phyloP scores from a whole-genome alignment of 2,329 filamentous ascomycete species.

The Epichloe uncinata region DNA sequence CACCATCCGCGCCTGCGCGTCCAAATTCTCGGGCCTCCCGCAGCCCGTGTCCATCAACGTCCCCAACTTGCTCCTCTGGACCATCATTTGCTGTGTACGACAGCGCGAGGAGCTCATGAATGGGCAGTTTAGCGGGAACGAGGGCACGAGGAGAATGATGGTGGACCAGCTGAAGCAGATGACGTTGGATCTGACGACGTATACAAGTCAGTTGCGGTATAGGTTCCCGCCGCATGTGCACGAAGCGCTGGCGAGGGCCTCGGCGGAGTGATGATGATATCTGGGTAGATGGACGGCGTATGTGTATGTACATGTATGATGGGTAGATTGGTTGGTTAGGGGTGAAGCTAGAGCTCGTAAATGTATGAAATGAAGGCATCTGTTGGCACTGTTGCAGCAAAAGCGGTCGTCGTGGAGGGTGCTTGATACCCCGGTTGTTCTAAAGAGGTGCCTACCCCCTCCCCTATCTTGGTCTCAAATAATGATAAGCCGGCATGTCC shows the following conservation, averaged over 20 bases:
- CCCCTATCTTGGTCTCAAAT: too few species aligned
- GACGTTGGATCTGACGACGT: slow-evolving; percentile 83
- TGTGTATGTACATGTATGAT: too few species aligned
- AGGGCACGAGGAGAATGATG: slow-evolving; percentile 48
- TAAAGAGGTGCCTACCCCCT: too few species aligned
- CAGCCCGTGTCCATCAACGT: slow-evolving; percentile 78
- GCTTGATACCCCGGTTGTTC: too few species aligned
- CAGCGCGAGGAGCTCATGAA: slow-evolving; percentile 59
- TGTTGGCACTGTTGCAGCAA: too few species aligned
- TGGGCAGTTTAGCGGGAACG: slow-evolving; percentile 62
- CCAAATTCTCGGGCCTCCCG: slow-evolving; percentile 66
- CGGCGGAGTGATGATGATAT: slow-evolving; percentile 41
- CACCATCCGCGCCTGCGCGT: slow-evolving; percentile 65
- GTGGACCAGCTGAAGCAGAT: slow-evolving; percentile 63
- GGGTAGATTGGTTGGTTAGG: too few species aligned
- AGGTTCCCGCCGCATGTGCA: slow-evolving; percentile 77
- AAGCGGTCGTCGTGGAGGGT: too few species aligned
- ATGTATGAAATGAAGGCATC: too few species aligned
- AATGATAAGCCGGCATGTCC: too few species aligned
- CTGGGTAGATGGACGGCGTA: background rate
- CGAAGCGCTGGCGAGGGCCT: slow-evolving; percentile 74
- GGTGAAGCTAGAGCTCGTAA: too few species aligned
- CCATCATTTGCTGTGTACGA: slow-evolving; percentile 70
- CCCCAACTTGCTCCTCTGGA: slow-evolving; percentile 87
- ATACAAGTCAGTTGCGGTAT: slow-evolving; percentile 85